These are phyloP conservation scores for Pyrus hybrid DNA, from an alignment of 331 rosid genomes.

Conservation along the genomic window DNA sequence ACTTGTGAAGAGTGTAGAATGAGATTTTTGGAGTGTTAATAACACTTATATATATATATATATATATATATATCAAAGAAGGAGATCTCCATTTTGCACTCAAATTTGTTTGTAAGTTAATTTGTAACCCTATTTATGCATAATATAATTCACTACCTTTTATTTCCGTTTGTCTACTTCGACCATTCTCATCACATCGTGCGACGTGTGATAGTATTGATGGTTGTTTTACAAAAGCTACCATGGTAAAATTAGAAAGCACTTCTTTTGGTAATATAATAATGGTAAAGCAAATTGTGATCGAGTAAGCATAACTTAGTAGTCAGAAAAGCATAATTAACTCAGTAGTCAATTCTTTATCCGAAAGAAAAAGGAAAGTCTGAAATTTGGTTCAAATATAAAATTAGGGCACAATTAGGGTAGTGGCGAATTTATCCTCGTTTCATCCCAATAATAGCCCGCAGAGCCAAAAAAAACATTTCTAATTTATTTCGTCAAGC, in stretches of 20 bases:
- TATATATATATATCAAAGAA: too few relatives aligned
- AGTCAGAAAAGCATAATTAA: neutral
- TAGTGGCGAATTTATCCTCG: too few relatives aligned
- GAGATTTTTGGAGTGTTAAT: too few relatives aligned
- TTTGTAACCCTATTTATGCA: too few relatives aligned
- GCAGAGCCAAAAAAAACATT: too few relatives aligned
- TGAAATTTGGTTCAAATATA: neutral
- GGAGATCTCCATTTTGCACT: too few relatives aligned
- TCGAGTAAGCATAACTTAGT: neutral
- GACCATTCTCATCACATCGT: neutral
- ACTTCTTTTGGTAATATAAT: neutral
- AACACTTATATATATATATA: too few relatives aligned
- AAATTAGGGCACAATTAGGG: too few relatives aligned
- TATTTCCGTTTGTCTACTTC: neutral
- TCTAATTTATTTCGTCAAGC: too few relatives aligned
- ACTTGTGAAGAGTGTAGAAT: too few relatives aligned
- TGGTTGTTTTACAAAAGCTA: neutral
- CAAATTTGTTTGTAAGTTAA: too few relatives aligned
- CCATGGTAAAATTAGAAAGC: neutral
- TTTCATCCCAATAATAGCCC: too few relatives aligned
- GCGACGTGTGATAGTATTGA: neutral
- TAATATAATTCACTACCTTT: neutral
- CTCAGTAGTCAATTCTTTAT: neutral
- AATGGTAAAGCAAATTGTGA: neutral
- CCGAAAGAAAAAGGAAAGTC: neutral